Percentiles rank a stretch among this genome's conserved stretches.
Conservation (phyloP, 345 rosid genomes). For the Melaleuca quinquenervia region DNA sequence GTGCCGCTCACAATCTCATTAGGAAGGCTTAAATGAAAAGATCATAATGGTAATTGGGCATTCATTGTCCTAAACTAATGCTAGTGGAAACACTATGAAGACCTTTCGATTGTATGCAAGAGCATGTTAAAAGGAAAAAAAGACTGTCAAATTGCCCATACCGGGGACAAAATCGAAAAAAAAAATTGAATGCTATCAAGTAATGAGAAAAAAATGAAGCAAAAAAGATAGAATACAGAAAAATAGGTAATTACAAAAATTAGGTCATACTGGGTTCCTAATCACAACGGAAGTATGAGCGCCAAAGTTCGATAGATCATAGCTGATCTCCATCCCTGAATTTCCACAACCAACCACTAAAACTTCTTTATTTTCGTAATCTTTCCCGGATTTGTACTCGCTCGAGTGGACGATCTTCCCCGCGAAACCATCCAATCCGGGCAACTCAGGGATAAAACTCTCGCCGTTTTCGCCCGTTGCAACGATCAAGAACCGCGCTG, state of each 20-base stretch:
- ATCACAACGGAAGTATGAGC: not conserved
- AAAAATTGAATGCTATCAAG: not conserved
- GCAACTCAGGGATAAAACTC: constrained; percentile 1
- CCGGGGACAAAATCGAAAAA: not conserved
- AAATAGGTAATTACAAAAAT: not conserved
- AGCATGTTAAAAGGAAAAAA: not conserved
- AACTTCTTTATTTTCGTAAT: not conserved
- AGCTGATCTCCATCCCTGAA: constrained; percentile 19
- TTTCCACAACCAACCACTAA: constrained; percentile 17
- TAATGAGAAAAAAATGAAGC: not conserved
- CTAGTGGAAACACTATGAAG: not conserved
- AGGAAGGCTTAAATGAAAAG: not conserved
- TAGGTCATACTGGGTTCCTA: not conserved
- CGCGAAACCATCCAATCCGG: not conserved
- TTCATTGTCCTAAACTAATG: not conserved
- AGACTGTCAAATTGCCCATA: not conserved
- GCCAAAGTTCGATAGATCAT: constrained; percentile 4
- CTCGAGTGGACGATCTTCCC: constrained; percentile 8
- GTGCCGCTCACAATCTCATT: not conserved
- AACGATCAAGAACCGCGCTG: constrained; percentile 1
- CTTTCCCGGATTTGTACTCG: not conserved
- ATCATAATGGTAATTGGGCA: not conserved
- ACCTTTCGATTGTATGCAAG: not conserved
- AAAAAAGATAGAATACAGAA: not conserved
- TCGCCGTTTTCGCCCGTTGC: constrained; percentile 13